Evolutionary conservation across 2,329 filamentous ascomycete species (phyloP).

Genomic region (Davidsoniella neocaledoniae): DNA sequence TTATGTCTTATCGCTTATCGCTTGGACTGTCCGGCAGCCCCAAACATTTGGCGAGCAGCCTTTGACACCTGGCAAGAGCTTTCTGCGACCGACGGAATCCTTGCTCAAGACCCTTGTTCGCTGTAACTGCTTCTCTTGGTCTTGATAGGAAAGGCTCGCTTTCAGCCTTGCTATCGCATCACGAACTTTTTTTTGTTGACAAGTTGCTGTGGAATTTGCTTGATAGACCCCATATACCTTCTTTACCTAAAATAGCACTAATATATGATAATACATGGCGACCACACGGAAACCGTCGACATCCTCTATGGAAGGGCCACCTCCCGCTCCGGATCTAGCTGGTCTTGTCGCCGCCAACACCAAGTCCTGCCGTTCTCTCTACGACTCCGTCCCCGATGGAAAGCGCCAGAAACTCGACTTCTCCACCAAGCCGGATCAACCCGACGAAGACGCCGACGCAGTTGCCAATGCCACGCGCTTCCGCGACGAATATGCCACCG

Average conservation of each 20-base stretch:
- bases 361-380: constrained; percentile 9
- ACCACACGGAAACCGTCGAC: neutral
- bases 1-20: too few relatives aligned
- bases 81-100: too few relatives aligned
- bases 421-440: constrained; percentile 13
- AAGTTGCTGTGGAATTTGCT: neutral
- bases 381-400: constrained; percentile 14
- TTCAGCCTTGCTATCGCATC: neutral
- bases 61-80: too few relatives aligned
- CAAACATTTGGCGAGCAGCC: too few relatives aligned
- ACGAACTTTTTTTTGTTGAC: neutral
- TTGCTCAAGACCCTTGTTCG: too few relatives aligned
- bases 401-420: constrained; percentile 25
- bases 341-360: constrained; percentile 12
- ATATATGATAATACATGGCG: too few relatives aligned
- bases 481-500: constrained; percentile 58
- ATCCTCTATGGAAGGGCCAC: constrained; percentile 7
- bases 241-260: too few relatives aligned
- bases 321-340: constrained; percentile 8
- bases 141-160: too few relatives aligned
- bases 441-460: neutral
- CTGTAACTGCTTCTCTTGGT: too few relatives aligned
- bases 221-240: too few relatives aligned
- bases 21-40: too few relatives aligned
- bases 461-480: constrained; percentile 32